Evolutionary conservation across 805 yeast species (phyloP), one percentile per base, ranked within the genome.

Genomic region (Wickerhamiella slavikovae): DNA sequence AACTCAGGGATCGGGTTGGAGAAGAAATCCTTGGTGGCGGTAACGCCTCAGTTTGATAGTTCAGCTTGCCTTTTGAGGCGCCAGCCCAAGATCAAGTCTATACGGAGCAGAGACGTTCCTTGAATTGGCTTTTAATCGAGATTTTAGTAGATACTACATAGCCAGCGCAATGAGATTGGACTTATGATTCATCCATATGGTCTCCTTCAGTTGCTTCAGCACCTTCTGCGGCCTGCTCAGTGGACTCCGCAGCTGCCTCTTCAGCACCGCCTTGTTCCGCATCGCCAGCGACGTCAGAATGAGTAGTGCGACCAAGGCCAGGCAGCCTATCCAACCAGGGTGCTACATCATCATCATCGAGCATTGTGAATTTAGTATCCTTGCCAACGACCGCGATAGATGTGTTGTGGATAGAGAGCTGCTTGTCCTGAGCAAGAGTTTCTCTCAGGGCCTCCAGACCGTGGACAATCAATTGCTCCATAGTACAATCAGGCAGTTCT

Each of bases 371-470:
- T 15, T 69, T 66, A 24, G 63, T 60, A 41, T 69, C 91, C 39
- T 67, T 60, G 20, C 95, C 94, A n/a, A 85, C 96, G 29, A 82
- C 68, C 27, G 93, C 91, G 39, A 89, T 77, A 1, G 92, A 74
- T 4, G 95, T 77, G 55, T 89, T 89, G 37, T 71, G 68, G 30
- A 63, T 57, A 23, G 72, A 79, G 49, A 89, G 66, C 49, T 89
- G 93, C 49, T 80, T 83, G 51, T 89, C 99, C 54, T 83, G 94
- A 11, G 89, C 71, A 43, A 89, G 61, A 0, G 96, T 85, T 47
- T 89, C 96, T 53, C 94, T 73, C 47, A 89, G 63, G 0, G 98
- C 92, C 41, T 71, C 72, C 42, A 89, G 71, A 3, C 92, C 96
- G 43, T 71, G 82, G 25, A 73, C 69, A 36, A 89, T 70, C 40